These are phyloP conservation scores for Xylariaceae sp. DNA, from an alignment of 2,329 filamentous ascomycete genomes.

Conservation along the genomic window DNA sequence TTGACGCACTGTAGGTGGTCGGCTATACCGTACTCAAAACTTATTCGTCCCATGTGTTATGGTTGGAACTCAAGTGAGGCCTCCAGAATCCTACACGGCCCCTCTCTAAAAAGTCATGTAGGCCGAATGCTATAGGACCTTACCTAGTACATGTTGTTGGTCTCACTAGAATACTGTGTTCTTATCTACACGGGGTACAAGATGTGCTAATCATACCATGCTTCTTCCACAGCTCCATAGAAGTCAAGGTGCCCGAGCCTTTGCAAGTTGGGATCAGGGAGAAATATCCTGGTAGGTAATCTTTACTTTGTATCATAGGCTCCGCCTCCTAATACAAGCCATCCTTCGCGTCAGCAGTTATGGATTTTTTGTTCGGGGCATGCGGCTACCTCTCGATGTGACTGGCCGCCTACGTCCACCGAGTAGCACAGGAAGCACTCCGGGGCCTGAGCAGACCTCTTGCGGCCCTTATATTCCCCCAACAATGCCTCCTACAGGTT, in stretches of 20 bases:
- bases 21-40: not conserved
- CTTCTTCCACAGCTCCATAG: slow-evolving; percentile 45
- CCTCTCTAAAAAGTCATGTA: too few species aligned
- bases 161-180: not conserved
- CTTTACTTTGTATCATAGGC: not conserved
- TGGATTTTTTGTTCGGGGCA: not conserved
- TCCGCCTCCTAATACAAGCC: not conserved
- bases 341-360: not conserved
- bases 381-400: not conserved
- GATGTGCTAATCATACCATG: slow-evolving; percentile 17
- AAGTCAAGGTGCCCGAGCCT: slow-evolving; percentile 44
- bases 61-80: slow-evolving; percentile 3
- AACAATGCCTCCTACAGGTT: too few species aligned
- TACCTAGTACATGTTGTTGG: not conserved
- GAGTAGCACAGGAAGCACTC: not conserved
- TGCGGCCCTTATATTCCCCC: too few species aligned
- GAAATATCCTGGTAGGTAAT: slow-evolving; percentile 48
- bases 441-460: not conserved
- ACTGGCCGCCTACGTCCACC: not conserved
- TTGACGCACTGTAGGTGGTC: slow-evolving; percentile 59
- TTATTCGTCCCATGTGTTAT: not conserved
- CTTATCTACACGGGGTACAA: not conserved
- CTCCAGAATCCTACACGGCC: too few species aligned
- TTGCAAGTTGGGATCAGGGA: slow-evolving; percentile 31
- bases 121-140: not conserved